Conservation (phyloP, 2,329 filamentous ascomycete species). For the Neofusicoccum sp. region DNA sequence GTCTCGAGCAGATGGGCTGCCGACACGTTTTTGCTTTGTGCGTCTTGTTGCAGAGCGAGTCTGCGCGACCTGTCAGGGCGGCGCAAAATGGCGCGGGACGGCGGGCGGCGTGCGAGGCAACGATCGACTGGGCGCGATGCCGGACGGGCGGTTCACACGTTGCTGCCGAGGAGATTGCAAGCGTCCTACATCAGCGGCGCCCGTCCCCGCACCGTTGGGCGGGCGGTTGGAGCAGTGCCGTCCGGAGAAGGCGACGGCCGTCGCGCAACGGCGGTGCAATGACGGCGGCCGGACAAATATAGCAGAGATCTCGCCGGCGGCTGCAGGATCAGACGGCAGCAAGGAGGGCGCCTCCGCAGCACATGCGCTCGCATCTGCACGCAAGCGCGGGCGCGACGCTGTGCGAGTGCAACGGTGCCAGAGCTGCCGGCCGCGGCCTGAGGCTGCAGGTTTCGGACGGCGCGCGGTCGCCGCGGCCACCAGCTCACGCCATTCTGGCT, state of each 20-base stretch:
- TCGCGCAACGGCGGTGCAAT: neutral
- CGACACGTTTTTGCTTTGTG: constrained; percentile 9
- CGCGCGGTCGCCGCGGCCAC: neutral
- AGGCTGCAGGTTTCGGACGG: too few relatives aligned
- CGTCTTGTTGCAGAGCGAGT: constrained; percentile 1
- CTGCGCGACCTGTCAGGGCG: constrained; percentile 9
- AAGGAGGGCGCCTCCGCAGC: neutral
- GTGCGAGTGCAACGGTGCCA: constrained; percentile 5
- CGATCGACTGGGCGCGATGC: neutral
- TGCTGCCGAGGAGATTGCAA: neutral
- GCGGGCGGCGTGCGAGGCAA: neutral
- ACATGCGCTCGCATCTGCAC: neutral
- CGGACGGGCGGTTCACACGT: neutral
- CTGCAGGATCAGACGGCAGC: neutral
- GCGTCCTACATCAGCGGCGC: neutral
- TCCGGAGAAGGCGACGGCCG: neutral
- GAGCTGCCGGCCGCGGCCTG: neutral
- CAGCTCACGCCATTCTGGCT: neutral
- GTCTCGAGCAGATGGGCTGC: constrained; percentile 9
- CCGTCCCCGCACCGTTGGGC: too few relatives aligned
- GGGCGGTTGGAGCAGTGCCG: too few relatives aligned
- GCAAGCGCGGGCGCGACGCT: neutral
- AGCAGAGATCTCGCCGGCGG: neutral
- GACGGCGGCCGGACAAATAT: neutral
- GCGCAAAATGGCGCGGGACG: neutral